These are phyloP conservation scores for Cyberlindnera veronae DNA, from an alignment of 805 yeast species.

Conservation along the genomic window DNA sequence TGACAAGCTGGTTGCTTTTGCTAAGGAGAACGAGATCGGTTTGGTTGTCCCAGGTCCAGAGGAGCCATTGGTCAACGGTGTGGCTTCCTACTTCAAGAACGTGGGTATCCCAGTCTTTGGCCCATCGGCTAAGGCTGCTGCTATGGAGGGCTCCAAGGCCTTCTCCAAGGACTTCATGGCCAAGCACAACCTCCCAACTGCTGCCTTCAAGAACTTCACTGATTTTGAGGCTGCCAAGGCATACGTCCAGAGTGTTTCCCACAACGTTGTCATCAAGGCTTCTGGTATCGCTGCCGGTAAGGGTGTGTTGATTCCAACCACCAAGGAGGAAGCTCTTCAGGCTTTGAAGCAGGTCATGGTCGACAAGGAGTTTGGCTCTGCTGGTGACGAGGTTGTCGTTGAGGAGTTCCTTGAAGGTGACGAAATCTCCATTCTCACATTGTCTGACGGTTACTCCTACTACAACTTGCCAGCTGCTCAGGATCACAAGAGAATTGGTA, in stretches of 20 bases:
- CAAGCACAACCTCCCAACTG: slow-evolving; percentile 90
- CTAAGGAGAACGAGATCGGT: slow-evolving; percentile 57
- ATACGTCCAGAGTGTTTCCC: slow-evolving; percentile 61
- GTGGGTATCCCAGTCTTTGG: slow-evolving; percentile 97
- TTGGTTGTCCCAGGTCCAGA: slow-evolving; percentile 98
- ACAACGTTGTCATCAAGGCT: slow-evolving; percentile 89
- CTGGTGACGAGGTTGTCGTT: slow-evolving; percentile 92
- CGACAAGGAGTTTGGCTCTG: slow-evolving; percentile 81
- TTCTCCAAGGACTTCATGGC: slow-evolving; percentile 93
- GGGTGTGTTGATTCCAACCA: slow-evolving; percentile 91
- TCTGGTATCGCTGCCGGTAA: slow-evolving; percentile 99
- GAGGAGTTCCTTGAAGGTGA: slow-evolving; percentile 97
- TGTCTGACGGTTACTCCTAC: slow-evolving; percentile 90
- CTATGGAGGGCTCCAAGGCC: slow-evolving; percentile 95
- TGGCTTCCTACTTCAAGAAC: slow-evolving; percentile 63
- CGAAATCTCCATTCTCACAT: slow-evolving; percentile 87
- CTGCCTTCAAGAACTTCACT: slow-evolving; percentile 80
- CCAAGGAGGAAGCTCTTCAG: slow-evolving; percentile 76
- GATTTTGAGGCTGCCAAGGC: slow-evolving; percentile 69
- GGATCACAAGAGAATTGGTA: slow-evolving; percentile 94
- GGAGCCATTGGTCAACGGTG: slow-evolving; percentile 95
- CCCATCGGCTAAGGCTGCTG: slow-evolving; percentile 87
- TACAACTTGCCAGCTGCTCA: slow-evolving; percentile 95
- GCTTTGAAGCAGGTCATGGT: slow-evolving; percentile 90
- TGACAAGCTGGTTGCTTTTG: slow-evolving; percentile 66